phyloP scores from a whole-genome alignment of 257 asterid genomes.

The Verbena officinalis region DNA sequence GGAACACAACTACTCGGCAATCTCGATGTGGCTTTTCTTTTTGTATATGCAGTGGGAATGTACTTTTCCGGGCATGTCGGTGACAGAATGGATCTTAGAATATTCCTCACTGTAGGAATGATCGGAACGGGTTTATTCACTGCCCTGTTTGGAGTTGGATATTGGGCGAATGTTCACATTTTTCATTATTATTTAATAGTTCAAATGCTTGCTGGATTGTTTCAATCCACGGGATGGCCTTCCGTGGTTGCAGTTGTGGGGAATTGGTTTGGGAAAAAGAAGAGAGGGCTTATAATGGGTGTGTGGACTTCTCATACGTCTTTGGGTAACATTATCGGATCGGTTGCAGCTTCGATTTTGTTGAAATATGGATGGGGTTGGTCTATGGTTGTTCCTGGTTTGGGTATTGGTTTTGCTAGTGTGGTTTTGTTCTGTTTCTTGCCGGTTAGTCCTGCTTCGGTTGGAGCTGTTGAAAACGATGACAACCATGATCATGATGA shows the following conservation, averaged over 20 bases:
- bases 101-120: conserved; percentile 62
- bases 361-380: conserved; percentile 77
- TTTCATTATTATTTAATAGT: conserved; percentile 58
- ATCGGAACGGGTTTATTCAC: conserved; percentile 76
- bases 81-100: conserved; percentile 60
- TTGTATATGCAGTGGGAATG: conserved; percentile 66
- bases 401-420: conserved; percentile 45
- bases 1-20: conserved; percentile 69
- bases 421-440: conserved; percentile 48
- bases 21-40: conserved; percentile 68
- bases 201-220: conserved; percentile 73
- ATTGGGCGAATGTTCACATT: conserved; percentile 53
- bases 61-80: conserved; percentile 67
- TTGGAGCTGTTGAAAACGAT: conserved; percentile 43
- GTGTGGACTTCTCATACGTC: conserved; percentile 83
- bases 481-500: conserved; percentile 9
- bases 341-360: conserved; percentile 55
- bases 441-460: conserved; percentile 57
- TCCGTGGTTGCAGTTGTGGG: conserved; percentile 79
- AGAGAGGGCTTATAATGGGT: conserved; percentile 82
- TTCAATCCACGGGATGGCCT: conserved; percentile 83
- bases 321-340: conserved; percentile 71
- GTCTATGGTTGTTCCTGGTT: conserved; percentile 64
- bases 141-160: conserved; percentile 66
- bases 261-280: conserved; percentile 75